These are phyloP conservation scores for Parastagonospora nodorum DNA, from an alignment of 2,329 filamentous ascomycete genomes.

Conservation along the genomic window DNA sequence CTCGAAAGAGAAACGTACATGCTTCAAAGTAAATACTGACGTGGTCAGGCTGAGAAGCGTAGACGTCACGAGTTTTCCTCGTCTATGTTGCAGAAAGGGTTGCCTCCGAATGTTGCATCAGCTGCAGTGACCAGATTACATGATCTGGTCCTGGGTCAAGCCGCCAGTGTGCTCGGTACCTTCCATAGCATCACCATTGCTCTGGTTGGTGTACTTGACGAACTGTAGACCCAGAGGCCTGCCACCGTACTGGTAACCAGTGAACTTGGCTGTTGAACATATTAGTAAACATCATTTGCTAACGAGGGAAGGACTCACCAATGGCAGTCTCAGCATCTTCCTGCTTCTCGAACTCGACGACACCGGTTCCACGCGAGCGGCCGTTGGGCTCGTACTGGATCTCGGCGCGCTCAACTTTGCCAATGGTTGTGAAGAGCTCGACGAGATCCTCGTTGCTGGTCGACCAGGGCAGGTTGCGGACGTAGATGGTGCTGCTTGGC, in stretches of 20 bases:
- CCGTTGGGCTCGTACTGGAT: conserved; percentile 98
- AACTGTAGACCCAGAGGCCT: conserved; percentile 91
- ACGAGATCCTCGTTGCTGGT: conserved; percentile 98
- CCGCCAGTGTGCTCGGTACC: conserved; percentile 70
- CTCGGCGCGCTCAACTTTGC: conserved; percentile 97
- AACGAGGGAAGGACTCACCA: conserved; percentile 50
- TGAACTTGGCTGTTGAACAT: conserved; percentile 75
- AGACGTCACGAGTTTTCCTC: too few relatives aligned
- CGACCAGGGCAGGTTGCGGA: conserved; percentile 98
- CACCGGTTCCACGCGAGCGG: conserved; percentile 90
- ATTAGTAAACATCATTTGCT: conserved; percentile 24
- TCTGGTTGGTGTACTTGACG: conserved; percentile 86
- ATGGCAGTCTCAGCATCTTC: conserved; percentile 93
- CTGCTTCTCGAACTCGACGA: conserved; percentile 86
- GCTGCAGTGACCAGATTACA: conserved; percentile 59
- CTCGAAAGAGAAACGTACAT: conserved; percentile 11
- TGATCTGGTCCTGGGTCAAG: conserved; percentile 97
- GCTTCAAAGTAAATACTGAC: too few relatives aligned
- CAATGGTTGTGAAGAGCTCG: conserved; percentile 96
- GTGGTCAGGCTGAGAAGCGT: too few relatives aligned
- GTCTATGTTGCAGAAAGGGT: background rate
- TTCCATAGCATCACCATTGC: conserved; percentile 73
- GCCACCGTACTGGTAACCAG: conserved; percentile 95
- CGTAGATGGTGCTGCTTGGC: conserved; percentile 83
- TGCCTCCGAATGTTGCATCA: conserved; percentile 1